A percentile compares a stretch with the other conserved stretches of the same genome.
Evolutionary conservation across 2,329 filamentous ascomycete species (phyloP).

Genomic region (Nannizziopsis barbatae): DNA sequence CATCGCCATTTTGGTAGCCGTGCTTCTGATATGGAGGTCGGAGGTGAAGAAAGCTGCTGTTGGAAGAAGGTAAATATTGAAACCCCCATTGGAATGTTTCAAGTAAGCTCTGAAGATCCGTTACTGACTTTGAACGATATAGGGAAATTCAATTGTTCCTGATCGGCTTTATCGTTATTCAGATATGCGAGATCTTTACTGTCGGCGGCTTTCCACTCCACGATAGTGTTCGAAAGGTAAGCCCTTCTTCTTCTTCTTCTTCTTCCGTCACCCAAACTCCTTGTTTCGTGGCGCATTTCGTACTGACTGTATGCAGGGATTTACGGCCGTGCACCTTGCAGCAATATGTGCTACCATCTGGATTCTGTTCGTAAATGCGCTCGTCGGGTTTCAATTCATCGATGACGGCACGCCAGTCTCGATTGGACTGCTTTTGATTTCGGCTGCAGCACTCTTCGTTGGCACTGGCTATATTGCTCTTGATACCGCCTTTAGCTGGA

Average conservation of each 20-base stretch:
- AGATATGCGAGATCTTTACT: slow-evolving; percentile 93
- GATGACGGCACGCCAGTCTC: slow-evolving; percentile 88
- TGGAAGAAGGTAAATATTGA: slow-evolving; percentile 60
- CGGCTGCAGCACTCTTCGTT: slow-evolving; percentile 62
- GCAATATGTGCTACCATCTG: slow-evolving; percentile 79
- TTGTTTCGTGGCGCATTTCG: background rate
- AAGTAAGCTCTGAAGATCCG: background rate
- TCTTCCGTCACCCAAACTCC: background rate
- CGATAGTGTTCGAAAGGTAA: slow-evolving; percentile 53
- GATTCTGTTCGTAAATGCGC: slow-evolving; percentile 82
- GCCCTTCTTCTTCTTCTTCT: slow-evolving; percentile 37
- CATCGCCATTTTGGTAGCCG: slow-evolving; percentile 58
- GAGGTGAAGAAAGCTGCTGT: slow-evolving; percentile 89
- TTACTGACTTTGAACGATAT: slow-evolving; percentile 11
- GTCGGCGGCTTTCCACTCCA: slow-evolving; percentile 77
- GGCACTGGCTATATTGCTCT: slow-evolving; percentile 93
- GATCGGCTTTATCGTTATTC: slow-evolving; percentile 69
- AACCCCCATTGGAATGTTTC: background rate
- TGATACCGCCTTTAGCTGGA: slow-evolving; percentile 82
- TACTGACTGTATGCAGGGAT: slow-evolving; percentile 47
- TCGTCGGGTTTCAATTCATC: slow-evolving; percentile 85
- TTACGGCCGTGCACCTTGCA: slow-evolving; percentile 81
- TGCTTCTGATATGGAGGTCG: slow-evolving; percentile 64
- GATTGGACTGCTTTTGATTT: slow-evolving; percentile 60
- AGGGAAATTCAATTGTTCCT: slow-evolving; percentile 98